phyloP scores from a whole-genome alignment of 345 rosid genomes.

The Eutrema japonicum region DNA sequence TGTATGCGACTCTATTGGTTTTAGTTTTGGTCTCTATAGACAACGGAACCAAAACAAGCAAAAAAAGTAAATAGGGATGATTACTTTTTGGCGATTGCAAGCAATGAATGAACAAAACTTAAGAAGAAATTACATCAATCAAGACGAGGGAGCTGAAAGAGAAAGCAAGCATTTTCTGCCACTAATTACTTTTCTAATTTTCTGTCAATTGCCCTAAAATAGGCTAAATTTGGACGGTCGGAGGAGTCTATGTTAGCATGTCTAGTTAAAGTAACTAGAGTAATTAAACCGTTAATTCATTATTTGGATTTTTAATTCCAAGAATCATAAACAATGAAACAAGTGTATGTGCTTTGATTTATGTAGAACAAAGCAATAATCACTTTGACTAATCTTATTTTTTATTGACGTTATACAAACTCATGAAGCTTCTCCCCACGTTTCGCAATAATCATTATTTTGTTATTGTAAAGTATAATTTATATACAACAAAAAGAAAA shows the following conservation, averaged over 20 bases:
- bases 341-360: conserved; percentile 18
- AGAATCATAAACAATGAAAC: conserved; percentile 13
- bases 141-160: conserved; percentile 21
- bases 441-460: conserved; percentile 33
- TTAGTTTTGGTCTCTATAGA: too few relatives aligned
- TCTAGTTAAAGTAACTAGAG: conserved; percentile 27
- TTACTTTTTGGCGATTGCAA: conserved; percentile 1
- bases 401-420: conserved; percentile 20
- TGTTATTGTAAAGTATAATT: background rate
- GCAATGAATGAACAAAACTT: background rate
- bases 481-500: too few relatives aligned
- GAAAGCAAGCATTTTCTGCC: conserved; percentile 37
- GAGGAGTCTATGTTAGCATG: conserved; percentile 28
- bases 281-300: conserved; percentile 14
- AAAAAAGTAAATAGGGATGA: too few relatives aligned
- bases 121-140: background rate
- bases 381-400: conserved; percentile 28
- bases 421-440: conserved; percentile 31
- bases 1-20: too few relatives aligned
- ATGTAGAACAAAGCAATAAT: conserved; percentile 26
- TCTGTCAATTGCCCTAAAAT: conserved; percentile 27
- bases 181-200: background rate
- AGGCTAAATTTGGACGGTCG: conserved; percentile 30
- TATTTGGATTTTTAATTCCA: background rate
- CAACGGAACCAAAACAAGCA: too few relatives aligned